Evolutionary conservation across 441 rosid genomes (phyloP).

Genomic region (Gossypium davidsonii): DNA sequence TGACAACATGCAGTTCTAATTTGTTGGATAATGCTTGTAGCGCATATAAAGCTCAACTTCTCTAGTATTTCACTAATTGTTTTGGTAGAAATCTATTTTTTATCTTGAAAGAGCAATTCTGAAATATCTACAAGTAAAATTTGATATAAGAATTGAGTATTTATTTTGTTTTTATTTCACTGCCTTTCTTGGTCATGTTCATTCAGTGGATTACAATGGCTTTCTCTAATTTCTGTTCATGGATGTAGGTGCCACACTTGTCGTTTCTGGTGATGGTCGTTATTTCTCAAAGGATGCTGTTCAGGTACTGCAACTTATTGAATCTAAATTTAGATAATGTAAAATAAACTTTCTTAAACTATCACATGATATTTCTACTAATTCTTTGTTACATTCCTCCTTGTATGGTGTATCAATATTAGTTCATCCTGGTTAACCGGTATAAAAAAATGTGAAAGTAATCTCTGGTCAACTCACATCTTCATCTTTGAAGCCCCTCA

Average conservation of each 20-base stretch:
- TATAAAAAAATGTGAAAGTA: not conserved
- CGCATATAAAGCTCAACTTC: not conserved
- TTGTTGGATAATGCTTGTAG: not conserved
- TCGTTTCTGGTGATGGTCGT: constrained; percentile 99
- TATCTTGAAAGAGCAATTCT: constrained; percentile 5
- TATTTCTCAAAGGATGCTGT: constrained; percentile 88
- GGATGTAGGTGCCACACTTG: constrained; percentile 83
- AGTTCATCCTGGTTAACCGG: not conserved
- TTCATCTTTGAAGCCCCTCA: not conserved
- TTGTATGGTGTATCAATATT: not conserved
- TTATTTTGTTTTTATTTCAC: not conserved
- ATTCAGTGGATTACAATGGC: not conserved
- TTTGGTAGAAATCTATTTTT: not conserved
- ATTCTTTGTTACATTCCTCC: not conserved
- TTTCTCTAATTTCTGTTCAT: constrained; percentile 8
- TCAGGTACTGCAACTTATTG: constrained; percentile 48
- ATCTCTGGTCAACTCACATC: not conserved
- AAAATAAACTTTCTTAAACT: not conserved
- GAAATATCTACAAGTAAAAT: not conserved
- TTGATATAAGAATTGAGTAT: not conserved
- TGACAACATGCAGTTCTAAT: not conserved
- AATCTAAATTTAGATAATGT: not conserved
- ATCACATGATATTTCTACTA: not conserved
- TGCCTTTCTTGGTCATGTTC: not conserved
- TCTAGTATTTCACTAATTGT: not conserved